Evolutionary conservation across 345 rosid species (phyloP).

Genomic region (Sonneratia alba): DNA sequence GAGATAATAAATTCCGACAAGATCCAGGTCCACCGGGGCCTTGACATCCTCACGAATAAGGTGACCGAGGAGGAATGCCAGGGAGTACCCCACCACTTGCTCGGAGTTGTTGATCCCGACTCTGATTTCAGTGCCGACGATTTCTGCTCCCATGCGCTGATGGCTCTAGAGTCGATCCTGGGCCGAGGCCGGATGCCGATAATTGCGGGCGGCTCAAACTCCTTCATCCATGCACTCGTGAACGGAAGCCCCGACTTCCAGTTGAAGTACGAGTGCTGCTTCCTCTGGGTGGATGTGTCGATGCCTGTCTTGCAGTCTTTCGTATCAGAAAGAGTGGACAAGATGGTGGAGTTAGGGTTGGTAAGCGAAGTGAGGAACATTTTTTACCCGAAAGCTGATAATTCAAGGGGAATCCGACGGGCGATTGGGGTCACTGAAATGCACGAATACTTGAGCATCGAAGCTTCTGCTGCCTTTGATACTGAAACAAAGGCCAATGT

Average conservation of each 20-base stretch:
- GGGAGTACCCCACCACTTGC: slow-evolving; percentile 32
- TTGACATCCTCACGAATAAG: slow-evolving; percentile 26
- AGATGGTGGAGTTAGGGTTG: slow-evolving; percentile 23
- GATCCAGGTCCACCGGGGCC: slow-evolving; percentile 28
- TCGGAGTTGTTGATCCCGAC: slow-evolving; percentile 19
- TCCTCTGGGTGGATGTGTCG: slow-evolving; percentile 26
- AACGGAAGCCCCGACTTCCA: slow-evolving; percentile 13
- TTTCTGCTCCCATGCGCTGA: slow-evolving; percentile 14
- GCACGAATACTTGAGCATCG: slow-evolving; percentile 12
- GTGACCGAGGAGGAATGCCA: slow-evolving; percentile 18
- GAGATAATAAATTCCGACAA: slow-evolving; percentile 32
- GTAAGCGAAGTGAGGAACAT: slow-evolving; percentile 20
- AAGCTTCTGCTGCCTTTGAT: slow-evolving; percentile 1
- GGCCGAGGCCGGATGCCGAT: slow-evolving; percentile 16
- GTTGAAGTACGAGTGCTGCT: slow-evolving; percentile 16
- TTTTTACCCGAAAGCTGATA: slow-evolving; percentile 15
- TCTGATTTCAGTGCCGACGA: slow-evolving; percentile 18
- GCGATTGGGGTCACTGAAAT: slow-evolving; percentile 30
- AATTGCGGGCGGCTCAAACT: slow-evolving; percentile 26
- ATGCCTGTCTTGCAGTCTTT: slow-evolving; percentile 16
- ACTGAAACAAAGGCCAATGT: slow-evolving; percentile 3
- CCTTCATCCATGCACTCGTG: slow-evolving; percentile 20
- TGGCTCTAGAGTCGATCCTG: slow-evolving; percentile 9
- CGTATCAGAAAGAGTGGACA: slow-evolving; percentile 20
- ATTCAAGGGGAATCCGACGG: slow-evolving; percentile 18